These are phyloP conservation scores for Lactarius akahatsu DNA, from an alignment of 768 basidiomycete species.

Conservation along the genomic window DNA sequence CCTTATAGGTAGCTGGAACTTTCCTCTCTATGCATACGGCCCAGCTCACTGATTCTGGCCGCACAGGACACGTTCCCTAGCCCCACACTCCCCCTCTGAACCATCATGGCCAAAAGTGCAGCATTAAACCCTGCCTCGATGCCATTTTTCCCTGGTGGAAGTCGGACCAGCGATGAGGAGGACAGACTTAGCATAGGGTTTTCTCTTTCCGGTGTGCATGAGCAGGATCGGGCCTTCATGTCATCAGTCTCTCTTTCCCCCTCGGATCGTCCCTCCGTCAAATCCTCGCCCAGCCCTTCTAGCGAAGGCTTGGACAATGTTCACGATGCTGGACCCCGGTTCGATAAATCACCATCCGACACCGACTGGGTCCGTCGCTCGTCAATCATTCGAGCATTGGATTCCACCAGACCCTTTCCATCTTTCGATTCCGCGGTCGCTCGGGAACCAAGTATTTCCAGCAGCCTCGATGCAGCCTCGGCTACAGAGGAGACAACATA, in stretches of 20 bases:
- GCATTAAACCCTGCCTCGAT: slow-evolving; percentile 79
- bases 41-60: slow-evolving; percentile 21
- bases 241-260: slow-evolving; percentile 61
- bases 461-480: slow-evolving; percentile 28
- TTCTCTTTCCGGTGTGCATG: slow-evolving; percentile 47
- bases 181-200: slow-evolving; percentile 45
- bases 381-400: slow-evolving; percentile 24
- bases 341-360: slow-evolving; percentile 30
- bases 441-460: slow-evolving; percentile 25
- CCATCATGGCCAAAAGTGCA: slow-evolving; percentile 67
- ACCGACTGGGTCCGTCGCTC: slow-evolving; percentile 34
- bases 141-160: slow-evolving; percentile 78
- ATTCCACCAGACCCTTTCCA: slow-evolving; percentile 34
- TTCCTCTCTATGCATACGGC: slow-evolving; percentile 14
- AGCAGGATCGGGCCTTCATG: slow-evolving; percentile 44
- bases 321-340: slow-evolving; percentile 32
- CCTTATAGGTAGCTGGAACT: slow-evolving; percentile 23
- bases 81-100: slow-evolving; percentile 22
- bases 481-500: slow-evolving; percentile 18
- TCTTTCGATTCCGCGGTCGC: slow-evolving; percentile 27
- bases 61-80: slow-evolving; percentile 23
- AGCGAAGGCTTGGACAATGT: slow-evolving; percentile 36
- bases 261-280: slow-evolving; percentile 63
- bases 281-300: slow-evolving; percentile 68
- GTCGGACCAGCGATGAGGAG: slow-evolving; percentile 59